Evolutionary conservation across 2,329 filamentous ascomycete genomes (phyloP).

Genomic region (Microsporum ferrugineum): DNA sequence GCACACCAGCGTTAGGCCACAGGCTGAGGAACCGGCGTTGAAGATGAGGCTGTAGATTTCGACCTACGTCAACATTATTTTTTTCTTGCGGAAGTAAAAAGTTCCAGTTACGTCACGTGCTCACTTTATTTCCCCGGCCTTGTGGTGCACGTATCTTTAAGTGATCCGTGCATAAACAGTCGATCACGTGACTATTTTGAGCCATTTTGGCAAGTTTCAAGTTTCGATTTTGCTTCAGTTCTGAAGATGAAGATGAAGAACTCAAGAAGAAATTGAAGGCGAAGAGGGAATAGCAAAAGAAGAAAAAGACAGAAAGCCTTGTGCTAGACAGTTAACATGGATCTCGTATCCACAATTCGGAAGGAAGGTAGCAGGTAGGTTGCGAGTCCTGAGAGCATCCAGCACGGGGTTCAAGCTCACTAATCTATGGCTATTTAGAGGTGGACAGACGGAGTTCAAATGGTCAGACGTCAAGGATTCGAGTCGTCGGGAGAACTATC

Average conservation of each 20-base stretch:
- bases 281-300: neutral
- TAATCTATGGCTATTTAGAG: constrained; percentile 38
- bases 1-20: neutral
- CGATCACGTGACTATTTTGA: neutral
- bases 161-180: constrained; percentile 2
- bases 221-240: neutral
- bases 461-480: constrained; percentile 91
- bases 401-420: constrained; percentile 6
- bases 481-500: constrained; percentile 75
- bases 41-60: neutral
- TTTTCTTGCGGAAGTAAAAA: neutral
- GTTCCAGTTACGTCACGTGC: neutral
- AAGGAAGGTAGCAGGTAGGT: constrained; percentile 68
- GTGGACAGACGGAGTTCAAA: constrained; percentile 82
- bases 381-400: neutral
- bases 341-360: constrained; percentile 82
- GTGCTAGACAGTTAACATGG: constrained; percentile 49
- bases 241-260: neutral
- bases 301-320: neutral
- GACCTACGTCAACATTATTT: neutral
- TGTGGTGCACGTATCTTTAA: neutral
- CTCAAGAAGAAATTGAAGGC: neutral
- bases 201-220: neutral
- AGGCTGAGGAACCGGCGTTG: neutral
- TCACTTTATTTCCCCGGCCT: neutral